Base-by-base conservation (phyloP, 1,139 yeast species). In the Blastobotrys raffinosifermentans region DNA sequence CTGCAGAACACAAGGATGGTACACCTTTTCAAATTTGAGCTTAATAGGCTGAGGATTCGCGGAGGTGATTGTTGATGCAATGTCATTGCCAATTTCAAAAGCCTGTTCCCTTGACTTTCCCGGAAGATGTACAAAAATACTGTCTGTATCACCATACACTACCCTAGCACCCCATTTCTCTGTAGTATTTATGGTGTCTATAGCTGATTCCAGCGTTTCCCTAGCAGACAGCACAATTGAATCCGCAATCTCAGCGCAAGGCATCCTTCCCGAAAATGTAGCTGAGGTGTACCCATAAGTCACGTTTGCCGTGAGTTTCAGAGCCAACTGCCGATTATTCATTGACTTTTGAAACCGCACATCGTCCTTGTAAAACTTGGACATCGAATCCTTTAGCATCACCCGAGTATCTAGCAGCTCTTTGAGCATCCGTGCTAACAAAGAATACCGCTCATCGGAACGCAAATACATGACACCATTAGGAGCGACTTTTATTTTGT, bases 211-310 rank as follows among this genome's bases (percentile, higher is more conserved):
- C 37, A 91, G 61, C 0, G 87, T 80, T 57, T 89, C 96, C 41
- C 97, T 67, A 0, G 93, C 98, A 0, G 93, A 80, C 19, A 91
- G 77, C 0, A 91, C 98, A 55, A 91, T 86, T 8, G 94, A 82
- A 61, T 91, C 98, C 0, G 98, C 95, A 21, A 91, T 72, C 55
- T 87, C 97, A 0, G 94, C 78, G 51, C 93, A 85, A 0, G 98
- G 98, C 98, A 91, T 91, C 46, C 98, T 66, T 0, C 98, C 98
- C 22, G 96, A 86, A 54, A 80, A 91, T 0, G 95, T 77, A 0
- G 98, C 98, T 0, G 96, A 82, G 0, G 97, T 73, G 54, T 91
- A 91, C 0, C 98, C 98, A 63, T 91, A 91, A 0, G 96, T 89
- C 11, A 91, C 98, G 58, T 87, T 89, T 1, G 98, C 96, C 38